Percentiles rank a stretch among this genome's conserved stretches.
Conservation (phyloP, 1,284 basidiomycete species). For the Moesziomyces parantarcticus region DNA sequence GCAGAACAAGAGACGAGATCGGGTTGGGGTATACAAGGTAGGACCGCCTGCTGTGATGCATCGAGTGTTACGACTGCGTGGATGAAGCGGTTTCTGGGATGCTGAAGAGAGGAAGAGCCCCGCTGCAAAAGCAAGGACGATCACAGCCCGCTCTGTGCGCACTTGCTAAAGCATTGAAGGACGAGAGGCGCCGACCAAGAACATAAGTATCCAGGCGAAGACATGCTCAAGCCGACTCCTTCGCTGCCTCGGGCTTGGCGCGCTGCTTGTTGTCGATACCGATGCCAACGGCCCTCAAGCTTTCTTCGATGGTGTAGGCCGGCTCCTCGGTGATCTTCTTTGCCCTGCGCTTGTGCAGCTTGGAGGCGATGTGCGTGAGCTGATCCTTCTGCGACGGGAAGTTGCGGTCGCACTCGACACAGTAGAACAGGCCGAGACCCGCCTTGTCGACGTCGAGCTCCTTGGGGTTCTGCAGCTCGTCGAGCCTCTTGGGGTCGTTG, state of each 20-base stretch:
- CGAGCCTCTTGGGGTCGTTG: constrained; percentile 52
- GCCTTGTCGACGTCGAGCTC: constrained; percentile 65
- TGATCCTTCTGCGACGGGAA: constrained; percentile 62
- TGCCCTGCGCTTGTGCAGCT: constrained; percentile 64
- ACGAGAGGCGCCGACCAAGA: no score
- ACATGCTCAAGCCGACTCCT: constrained; percentile 22
- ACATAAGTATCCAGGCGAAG: no score
- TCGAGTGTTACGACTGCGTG: no score
- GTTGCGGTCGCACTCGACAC: constrained; percentile 66
- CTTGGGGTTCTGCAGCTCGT: constrained; percentile 56
- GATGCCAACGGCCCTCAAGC: constrained; percentile 59
- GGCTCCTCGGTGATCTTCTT: constrained; percentile 63
- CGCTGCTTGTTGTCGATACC: constrained; percentile 65
- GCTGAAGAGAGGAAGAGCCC: no score
- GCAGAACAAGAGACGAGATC: background rate
- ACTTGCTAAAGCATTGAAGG: no score
- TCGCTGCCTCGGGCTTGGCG: constrained; percentile 16
- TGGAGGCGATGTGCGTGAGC: constrained; percentile 59
- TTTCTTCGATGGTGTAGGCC: constrained; percentile 65
- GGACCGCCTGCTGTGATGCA: background rate
- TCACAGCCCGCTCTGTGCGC: no score
- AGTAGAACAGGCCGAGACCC: constrained; percentile 67
- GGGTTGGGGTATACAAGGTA: background rate
- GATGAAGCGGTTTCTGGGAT: no score
- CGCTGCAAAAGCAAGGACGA: no score